Base-by-base conservation (phyloP, 106 monocot genomes). In the Alisma plantagoaquatica region DNA sequence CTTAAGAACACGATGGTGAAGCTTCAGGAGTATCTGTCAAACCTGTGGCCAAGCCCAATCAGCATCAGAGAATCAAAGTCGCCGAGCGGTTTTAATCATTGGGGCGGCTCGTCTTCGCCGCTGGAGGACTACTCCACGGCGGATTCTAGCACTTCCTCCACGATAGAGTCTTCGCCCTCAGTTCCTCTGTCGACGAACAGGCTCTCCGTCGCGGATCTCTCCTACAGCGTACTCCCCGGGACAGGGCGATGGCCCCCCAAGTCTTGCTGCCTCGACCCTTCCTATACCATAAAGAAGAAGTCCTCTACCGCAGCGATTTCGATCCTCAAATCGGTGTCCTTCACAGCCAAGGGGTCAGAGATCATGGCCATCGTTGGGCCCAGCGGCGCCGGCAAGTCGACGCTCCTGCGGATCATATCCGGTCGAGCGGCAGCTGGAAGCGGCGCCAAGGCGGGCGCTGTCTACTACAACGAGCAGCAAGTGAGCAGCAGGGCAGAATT, bases 341-440 rank as follows among this genome's bases (percentile, higher is more conserved):
- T 96, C 76, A 4, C 57, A 4, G 84, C 89, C 4, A 68, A 57
- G 33, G 70, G 78, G 66, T 77, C 81, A 4, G 68, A 89, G 26
- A 64, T 96, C 29, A 80, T 89, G 53, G 96, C 96, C 62, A 42
- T 96, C 29, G 88, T 84, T 16, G 94, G 94, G 23, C 94, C 94
- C 24, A 94, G 94, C 52, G 94, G 94, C 4, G 81, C 89, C 12
- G 96, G 96, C 19, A 96, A 96, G 71, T 96, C 96, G 0, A 89
- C 96, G 1, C 89, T 96, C 8, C 89, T 96, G 29, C 81, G 89
- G 25, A 15, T 76, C 24, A 51, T 96, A 46, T 84, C 96, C 20
- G 96, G 96, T 25, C 57, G 85, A 10, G 45, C 45, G 4, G n/a
- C 11, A 4, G 45, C 16, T 17, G 45, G 33, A 10, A 69, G 70